These are phyloP conservation scores for Ambrosiella beaveri DNA, from an alignment of 2,329 filamentous ascomycete species.

Conservation along the genomic window DNA sequence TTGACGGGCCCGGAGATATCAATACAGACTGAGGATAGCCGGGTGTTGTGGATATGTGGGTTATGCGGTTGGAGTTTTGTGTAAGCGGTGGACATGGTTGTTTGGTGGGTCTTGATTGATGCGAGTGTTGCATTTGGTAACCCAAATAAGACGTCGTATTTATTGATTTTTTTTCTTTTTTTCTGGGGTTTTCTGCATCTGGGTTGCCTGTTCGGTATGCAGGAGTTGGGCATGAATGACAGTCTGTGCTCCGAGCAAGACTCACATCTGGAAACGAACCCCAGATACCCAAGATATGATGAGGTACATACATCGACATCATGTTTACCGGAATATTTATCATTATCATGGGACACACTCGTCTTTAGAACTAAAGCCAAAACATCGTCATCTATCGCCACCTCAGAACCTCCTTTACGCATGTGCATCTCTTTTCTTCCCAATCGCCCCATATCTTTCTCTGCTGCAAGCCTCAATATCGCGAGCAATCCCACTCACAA, in stretches of 20 bases:
- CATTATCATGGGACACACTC: too few relatives aligned
- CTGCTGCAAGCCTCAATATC: neutral
- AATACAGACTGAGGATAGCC: neutral
- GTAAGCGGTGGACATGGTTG: neutral
- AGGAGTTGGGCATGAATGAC: neutral
- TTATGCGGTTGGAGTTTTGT: neutral
- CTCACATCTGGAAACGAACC: neutral
- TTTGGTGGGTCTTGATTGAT: neutral
- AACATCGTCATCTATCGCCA: too few relatives aligned
- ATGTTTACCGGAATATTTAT: too few relatives aligned
- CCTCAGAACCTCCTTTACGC: too few relatives aligned
- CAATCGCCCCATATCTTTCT: neutral
- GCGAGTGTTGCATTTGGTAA: too few relatives aligned
- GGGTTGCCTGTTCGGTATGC: neutral
- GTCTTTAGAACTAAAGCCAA: too few relatives aligned
- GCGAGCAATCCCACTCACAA: neutral
- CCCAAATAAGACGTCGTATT: neutral
- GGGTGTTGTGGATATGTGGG: neutral
- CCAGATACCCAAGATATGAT: too few relatives aligned
- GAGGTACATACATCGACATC: too few relatives aligned
- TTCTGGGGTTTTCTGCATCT: neutral
- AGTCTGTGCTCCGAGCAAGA: neutral
- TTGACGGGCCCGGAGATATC: neutral
- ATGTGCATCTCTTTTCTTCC: neutral
- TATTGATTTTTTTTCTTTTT: neutral